Conservation (phyloP, 2,329 filamentous ascomycete genomes). For the Stemphylium lycopersici region DNA sequence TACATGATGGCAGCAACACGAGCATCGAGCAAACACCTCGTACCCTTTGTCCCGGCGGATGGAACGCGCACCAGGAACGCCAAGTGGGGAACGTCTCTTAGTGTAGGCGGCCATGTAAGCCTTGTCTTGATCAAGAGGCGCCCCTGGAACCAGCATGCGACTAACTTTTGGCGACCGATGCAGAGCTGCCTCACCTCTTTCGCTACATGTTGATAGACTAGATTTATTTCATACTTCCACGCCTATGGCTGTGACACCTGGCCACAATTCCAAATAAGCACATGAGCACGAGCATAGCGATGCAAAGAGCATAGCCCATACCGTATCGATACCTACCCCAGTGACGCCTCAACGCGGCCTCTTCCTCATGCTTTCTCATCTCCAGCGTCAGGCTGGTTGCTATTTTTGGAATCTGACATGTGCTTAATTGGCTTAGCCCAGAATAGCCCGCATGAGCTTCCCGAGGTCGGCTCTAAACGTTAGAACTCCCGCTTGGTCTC, state of each 20-base stretch:
- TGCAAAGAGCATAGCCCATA: neutral
- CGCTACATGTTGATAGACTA: neutral
- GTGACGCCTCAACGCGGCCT: neutral
- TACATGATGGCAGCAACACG: neutral
- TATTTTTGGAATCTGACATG: conserved; percentile 26
- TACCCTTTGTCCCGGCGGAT: conserved; percentile 3
- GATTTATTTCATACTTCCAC: neutral
- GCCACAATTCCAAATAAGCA: neutral
- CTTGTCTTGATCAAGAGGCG: conserved; percentile 5
- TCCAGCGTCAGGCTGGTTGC: conserved; percentile 10
- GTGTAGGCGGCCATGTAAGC: conserved; percentile 10
- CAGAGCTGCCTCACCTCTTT: neutral
- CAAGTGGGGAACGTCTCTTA: conserved; percentile 10
- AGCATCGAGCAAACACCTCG: neutral
- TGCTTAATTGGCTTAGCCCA: neutral
- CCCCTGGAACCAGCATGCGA: neutral
- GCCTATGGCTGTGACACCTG: neutral
- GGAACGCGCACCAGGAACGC: conserved; percentile 6
- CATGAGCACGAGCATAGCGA: neutral
- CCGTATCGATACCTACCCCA: neutral
- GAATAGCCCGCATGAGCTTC: no score
- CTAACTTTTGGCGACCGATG: neutral
- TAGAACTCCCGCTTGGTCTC: neutral
- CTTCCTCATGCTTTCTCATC: conserved; percentile 12
- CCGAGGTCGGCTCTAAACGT: no score